A percentile compares a stretch with the other conserved stretches of the same genome.
phyloP scores from a whole-genome alignment of 441 rosid genomes.

The Pelargonium hybrid region DNA sequence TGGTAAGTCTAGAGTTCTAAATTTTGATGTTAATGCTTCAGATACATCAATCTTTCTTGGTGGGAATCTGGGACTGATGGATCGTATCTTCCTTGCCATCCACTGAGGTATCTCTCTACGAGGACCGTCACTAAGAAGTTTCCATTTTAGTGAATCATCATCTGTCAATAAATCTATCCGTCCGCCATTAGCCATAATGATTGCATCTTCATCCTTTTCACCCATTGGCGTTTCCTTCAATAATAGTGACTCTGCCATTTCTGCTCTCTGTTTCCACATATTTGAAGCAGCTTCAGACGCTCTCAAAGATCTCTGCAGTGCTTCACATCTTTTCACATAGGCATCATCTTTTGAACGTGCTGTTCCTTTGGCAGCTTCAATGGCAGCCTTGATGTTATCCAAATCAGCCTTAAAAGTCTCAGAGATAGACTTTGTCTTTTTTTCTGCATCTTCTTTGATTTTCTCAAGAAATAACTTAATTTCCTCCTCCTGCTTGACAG shows the following conservation, averaged over 20 bases:
- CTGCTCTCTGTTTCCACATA: constrained; percentile 39
- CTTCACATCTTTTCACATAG: constrained; percentile 32
- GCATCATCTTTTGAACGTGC: constrained; percentile 27
- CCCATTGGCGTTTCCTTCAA: constrained; percentile 14
- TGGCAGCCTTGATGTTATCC: constrained; percentile 32
- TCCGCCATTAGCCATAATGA: constrained; percentile 33
- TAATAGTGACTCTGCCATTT: constrained; percentile 32
- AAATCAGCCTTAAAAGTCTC: constrained; percentile 33
- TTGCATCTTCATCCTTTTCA: constrained; percentile 26
- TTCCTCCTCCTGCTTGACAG: constrained; percentile 24
- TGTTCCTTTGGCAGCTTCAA: constrained; percentile 35
- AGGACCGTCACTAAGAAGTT: constrained; percentile 42
- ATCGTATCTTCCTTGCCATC: constrained; percentile 41
- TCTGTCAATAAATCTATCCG: constrained; percentile 40
- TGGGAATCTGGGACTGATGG: constrained; percentile 35
- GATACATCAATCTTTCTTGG: constrained; percentile 30
- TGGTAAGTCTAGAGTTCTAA: constrained; percentile 31
- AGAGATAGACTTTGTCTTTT: constrained; percentile 22
- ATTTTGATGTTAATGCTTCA: constrained; percentile 24
- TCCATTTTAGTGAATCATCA: constrained; percentile 40
- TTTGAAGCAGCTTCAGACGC: constrained; percentile 34
- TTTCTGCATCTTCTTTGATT: constrained; percentile 30
- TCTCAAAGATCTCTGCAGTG: constrained; percentile 33
- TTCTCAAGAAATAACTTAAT: constrained; percentile 31
- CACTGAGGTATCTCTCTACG: constrained; percentile 40